Conservation (phyloP, 345 rosid genomes). For the Arabidopsis thaliana region TAIR10.1 NC_003074.8:9095001-9095500, state of each 20-base stretch:
- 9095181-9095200: slow-evolving; percentile 3
- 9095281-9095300: slow-evolving; percentile 84
- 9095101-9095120: slow-evolving; percentile 80
- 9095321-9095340: slow-evolving; percentile 6
- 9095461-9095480: slow-evolving; percentile 96
- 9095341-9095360: slow-evolving; percentile 8
- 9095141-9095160: slow-evolving; percentile 57
- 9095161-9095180: slow-evolving; percentile 23
- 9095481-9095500: slow-evolving; percentile 99
- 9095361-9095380: slow-evolving; percentile 13
- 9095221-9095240: slow-evolving; percentile 77
- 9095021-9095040: slow-evolving; percentile 36
- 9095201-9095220: slow-evolving; percentile 32
- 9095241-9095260: slow-evolving; percentile 93
- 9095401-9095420: slow-evolving; percentile 98
- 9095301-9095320: slow-evolving; percentile 28
- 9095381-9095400: slow-evolving; percentile 56
- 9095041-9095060: slow-evolving; percentile 91
- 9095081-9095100: slow-evolving; percentile 91
- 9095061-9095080: slow-evolving; percentile 77
- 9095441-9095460: slow-evolving; percentile 85
- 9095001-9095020: slow-evolving; percentile 29
- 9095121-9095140: slow-evolving; percentile 99
- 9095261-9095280: slow-evolving; percentile 96
- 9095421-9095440: slow-evolving; percentile 87